Evolutionary conservation across 2,329 filamentous ascomycete genomes (phyloP).

Genomic region (Penicillium olsonii): DNA sequence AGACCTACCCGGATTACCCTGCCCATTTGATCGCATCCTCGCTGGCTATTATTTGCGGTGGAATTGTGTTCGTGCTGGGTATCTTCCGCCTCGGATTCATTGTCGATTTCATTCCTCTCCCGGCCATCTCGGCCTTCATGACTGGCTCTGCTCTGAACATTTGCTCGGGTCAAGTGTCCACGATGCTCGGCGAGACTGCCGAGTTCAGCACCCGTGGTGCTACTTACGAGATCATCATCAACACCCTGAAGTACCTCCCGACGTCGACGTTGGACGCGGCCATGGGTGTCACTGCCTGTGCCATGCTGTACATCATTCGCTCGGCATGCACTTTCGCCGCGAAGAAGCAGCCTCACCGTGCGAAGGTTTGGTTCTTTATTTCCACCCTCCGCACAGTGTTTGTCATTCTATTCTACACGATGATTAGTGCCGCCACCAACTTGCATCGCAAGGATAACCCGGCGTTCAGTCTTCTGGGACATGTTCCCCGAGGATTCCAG

Average conservation of each 20-base stretch:
- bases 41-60: slow-evolving; percentile 74
- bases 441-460: slow-evolving; percentile 64
- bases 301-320: slow-evolving; percentile 76
- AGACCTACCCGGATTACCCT: slow-evolving; percentile 56
- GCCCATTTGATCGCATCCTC: slow-evolving; percentile 72
- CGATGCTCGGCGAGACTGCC: slow-evolving; percentile 72
- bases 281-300: slow-evolving; percentile 80
- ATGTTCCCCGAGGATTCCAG: slow-evolving; percentile 83
- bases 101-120: slow-evolving; percentile 87
- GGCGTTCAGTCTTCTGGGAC: slow-evolving; percentile 71
- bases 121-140: slow-evolving; percentile 93
- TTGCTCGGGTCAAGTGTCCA: slow-evolving; percentile 76
- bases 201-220: slow-evolving; percentile 70
- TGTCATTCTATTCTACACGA: slow-evolving; percentile 86
- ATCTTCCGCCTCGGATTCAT: slow-evolving; percentile 82
- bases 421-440: slow-evolving; percentile 87
- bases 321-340: slow-evolving; percentile 64
- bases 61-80: slow-evolving; percentile 76
- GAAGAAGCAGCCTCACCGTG: slow-evolving; percentile 66
- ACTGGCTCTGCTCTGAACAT: slow-evolving; percentile 94
- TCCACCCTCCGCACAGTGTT: slow-evolving; percentile 88
- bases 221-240: slow-evolving; percentile 81
- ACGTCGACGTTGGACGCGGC: slow-evolving; percentile 74
- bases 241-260: slow-evolving; percentile 72
- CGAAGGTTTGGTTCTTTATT: slow-evolving; percentile 84